Evolutionary conservation across 441 rosid species (phyloP).

Genomic region (Adansonia gregorii): DNA sequence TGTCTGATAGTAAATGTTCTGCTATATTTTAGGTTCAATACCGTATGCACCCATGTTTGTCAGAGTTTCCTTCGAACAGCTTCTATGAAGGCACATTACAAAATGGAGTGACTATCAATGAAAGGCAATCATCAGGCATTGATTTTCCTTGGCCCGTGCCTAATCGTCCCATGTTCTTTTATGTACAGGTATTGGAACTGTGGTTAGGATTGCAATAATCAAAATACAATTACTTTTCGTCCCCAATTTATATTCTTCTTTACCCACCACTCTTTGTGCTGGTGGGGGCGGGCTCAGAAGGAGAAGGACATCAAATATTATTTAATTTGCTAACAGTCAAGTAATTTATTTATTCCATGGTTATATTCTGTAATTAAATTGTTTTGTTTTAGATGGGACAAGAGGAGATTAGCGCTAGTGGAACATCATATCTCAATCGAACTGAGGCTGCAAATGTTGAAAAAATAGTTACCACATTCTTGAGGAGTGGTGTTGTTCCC

Average conservation of each 20-base stretch:
- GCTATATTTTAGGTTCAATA: slow-evolving; percentile 78
- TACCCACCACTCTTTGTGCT: background rate
- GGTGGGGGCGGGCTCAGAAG: background rate
- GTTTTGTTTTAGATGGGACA: slow-evolving; percentile 86
- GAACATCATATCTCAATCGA: slow-evolving; percentile 97
- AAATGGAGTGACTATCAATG: slow-evolving; percentile 97
- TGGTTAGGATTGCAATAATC: background rate
- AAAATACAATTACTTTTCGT: background rate
- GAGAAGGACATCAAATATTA: background rate
- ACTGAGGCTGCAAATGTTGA: slow-evolving; percentile 99
- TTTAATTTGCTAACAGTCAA: background rate
- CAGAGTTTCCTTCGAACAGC: slow-evolving; percentile 97
- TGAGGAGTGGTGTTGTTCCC: slow-evolving; percentile 97
- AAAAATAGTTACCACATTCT: slow-evolving; percentile 95
- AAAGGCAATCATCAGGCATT: slow-evolving; percentile 91
- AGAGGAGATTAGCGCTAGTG: slow-evolving; percentile 99
- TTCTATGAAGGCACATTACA: slow-evolving; percentile 98
- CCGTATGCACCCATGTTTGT: slow-evolving; percentile 98
- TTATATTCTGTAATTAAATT: slow-evolving; percentile 29
- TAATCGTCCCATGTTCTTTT: slow-evolving; percentile 97
- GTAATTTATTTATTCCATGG: slow-evolving; percentile 19
- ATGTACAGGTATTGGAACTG: slow-evolving; percentile 79
- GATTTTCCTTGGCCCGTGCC: slow-evolving; percentile 99
- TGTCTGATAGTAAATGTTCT: slow-evolving; percentile 15
- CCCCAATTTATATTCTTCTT: background rate